phyloP scores from a whole-genome alignment of 768 basidiomycete genomes.

The Calocera viscosa region DNA sequence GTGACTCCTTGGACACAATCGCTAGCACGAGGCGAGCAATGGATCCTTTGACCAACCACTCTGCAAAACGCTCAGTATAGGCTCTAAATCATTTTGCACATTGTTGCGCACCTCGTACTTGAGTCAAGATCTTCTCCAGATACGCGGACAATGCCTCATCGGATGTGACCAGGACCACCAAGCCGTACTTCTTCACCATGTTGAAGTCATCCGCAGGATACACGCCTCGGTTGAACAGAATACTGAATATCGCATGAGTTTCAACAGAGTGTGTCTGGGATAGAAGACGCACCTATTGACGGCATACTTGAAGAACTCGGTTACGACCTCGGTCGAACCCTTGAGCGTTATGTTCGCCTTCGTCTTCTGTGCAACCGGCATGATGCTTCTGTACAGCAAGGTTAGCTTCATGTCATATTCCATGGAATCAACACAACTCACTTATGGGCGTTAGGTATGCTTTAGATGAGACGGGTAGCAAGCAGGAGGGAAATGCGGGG shows the following conservation, averaged over 20 bases:
- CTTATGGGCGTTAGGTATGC: too few species aligned
- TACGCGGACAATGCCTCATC: constrained; percentile 90
- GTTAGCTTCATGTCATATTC: not conserved
- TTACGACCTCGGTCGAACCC: constrained; percentile 84
- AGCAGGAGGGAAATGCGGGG: too few species aligned
- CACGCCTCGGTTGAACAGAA: constrained; percentile 90
- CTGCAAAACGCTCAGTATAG: constrained; percentile 30
- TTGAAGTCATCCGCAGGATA: constrained; percentile 98
- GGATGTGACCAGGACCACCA: constrained; percentile 87
- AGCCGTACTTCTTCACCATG: constrained; percentile 98
- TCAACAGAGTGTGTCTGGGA: not conserved
- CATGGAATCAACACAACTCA: too few species aligned
- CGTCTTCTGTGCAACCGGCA: constrained; percentile 2
- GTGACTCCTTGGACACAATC: constrained; percentile 89
- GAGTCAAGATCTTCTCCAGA: constrained; percentile 81
- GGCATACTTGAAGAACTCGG: constrained; percentile 99
- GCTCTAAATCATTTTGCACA: not conserved
- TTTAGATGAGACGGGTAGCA: too few species aligned
- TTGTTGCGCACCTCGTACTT: constrained; percentile 68
- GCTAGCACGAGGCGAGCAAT: constrained; percentile 91
- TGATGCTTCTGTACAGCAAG: not conserved
- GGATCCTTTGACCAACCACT: constrained; percentile 85
- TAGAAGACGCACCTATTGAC: constrained; percentile 69
- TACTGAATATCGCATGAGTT: constrained; percentile 35
- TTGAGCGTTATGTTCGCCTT: constrained; percentile 68